A percentile compares a stretch with the other conserved stretches of the same genome.
Conservation (phyloP, 2,329 filamentous ascomycete genomes). For the Onygenales sp. region DNA sequence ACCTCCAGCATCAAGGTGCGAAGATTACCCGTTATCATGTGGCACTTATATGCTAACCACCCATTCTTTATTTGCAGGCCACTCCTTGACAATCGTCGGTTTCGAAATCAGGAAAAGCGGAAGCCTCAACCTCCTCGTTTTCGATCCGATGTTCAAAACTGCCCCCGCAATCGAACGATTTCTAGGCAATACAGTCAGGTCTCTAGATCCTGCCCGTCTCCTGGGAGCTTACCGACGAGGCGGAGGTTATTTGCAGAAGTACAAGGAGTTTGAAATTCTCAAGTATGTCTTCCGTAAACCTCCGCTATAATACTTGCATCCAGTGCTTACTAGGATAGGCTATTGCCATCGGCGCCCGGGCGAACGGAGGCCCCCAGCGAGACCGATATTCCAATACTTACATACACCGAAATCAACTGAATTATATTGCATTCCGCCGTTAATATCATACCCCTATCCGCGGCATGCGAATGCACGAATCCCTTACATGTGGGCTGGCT, state of each 20-base stretch:
- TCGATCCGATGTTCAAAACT: conserved; percentile 76
- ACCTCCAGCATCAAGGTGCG: conserved; percentile 72
- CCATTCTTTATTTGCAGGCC: conserved; percentile 41
- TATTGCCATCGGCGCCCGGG: no score
- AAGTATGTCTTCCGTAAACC: conserved; percentile 39
- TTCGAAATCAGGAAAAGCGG: conserved; percentile 62
- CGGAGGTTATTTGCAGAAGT: conserved; percentile 56
- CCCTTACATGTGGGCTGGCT: no score
- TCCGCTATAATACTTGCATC: no score
- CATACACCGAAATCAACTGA: no score
- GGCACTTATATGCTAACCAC: neutral
- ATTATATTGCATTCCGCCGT: no score
- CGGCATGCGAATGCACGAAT: no score
- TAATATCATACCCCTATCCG: no score
- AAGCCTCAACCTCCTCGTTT: conserved; percentile 63
- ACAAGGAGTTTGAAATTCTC: conserved; percentile 70
- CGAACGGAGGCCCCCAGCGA: no score
- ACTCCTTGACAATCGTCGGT: conserved; percentile 84
- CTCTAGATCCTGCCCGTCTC: conserved; percentile 42
- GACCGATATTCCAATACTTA: no score
- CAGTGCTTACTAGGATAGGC: no score
- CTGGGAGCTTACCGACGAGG: conserved; percentile 68
- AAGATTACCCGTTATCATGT: neutral
- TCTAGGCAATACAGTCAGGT: conserved; percentile 33
- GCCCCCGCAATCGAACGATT: conserved; percentile 53